Evolutionary conservation across 139 green algal species (phyloP).

Genomic region (Chlamydomonas sp.): DNA sequence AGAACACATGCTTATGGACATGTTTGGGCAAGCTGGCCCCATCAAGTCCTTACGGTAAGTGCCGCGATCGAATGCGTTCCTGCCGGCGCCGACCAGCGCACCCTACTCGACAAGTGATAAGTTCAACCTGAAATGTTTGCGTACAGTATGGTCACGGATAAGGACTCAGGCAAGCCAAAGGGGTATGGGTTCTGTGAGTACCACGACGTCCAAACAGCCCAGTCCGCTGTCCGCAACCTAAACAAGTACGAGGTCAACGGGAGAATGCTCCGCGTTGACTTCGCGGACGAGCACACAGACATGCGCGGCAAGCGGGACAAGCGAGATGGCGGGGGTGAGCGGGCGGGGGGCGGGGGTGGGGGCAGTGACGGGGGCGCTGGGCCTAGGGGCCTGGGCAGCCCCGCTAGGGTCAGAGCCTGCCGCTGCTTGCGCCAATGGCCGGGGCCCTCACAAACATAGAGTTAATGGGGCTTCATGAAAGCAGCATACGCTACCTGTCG

Average conservation of each 20-base stretch:
- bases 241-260: conserved; percentile 77
- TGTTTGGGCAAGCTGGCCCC: conserved; percentile 78
- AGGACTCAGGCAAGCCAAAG: conserved; percentile 93
- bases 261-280: conserved; percentile 73
- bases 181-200: conserved; percentile 97
- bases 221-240: conserved; percentile 86
- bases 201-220: conserved; percentile 87
- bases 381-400: neutral
- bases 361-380: neutral
- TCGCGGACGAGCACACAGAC: conserved; percentile 63
- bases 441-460: no score
- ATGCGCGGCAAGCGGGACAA: conserved; percentile 14
- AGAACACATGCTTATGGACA: conserved; percentile 75
- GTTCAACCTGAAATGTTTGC: neutral
- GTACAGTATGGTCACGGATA: conserved; percentile 89
- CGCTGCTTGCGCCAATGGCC: no score
- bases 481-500: no score
- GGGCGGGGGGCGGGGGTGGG: no score
- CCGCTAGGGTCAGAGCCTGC: neutral
- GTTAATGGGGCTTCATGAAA: no score
- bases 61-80: neutral
- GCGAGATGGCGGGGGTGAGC: neutral
- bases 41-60: conserved; percentile 82
- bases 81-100: neutral
- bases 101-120: neutral